Base-by-base conservation (phyloP, 495 filamentous ascomycete species). In the Melanomma pulvis-pyrius region DNA sequence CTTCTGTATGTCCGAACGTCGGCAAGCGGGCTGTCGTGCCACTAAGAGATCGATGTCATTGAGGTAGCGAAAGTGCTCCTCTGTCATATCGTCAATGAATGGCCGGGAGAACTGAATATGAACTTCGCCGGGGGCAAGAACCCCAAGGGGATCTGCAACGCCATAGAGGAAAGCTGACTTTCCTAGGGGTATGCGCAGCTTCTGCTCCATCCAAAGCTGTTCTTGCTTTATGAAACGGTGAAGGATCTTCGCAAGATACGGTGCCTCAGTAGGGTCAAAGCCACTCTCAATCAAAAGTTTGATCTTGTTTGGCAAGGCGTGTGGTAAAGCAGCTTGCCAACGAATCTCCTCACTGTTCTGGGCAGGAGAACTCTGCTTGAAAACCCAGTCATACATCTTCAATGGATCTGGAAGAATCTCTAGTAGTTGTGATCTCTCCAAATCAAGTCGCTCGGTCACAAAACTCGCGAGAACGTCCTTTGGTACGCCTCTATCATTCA, bases 1-100 rank as follows among this genome's bases (percentile, higher is more conserved):
- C 74, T 85, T 83, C 70, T 97, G 93, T 1, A 98, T 88, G 73
- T 98, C 93, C 15, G 90, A 93, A 0, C 87, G 84, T 21, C 90
- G 82, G 69, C 92, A 85, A 1, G 92, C 90, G 0, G 94, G 93
- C 2, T 88, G 86, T 22, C 94, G 87, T n/a, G 90, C 90, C 9
- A 97, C 92, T 0, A 98, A 82, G 25, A 96, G 81, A 59, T 96
- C 88, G n/a, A 87, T 78, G 21, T 86, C 83, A 63, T 90, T 76
- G 1, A 94, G 75, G 34, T 84, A 74, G 13, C 79, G 84, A 64
- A 86, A 88, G 41, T 82, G 84, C 28, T 83, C 85, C 29, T 79
- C 79, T 11, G 78, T 76, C 15, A 75, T 62, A 9, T 84, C 79
- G 26, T 88, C 85, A 0, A 79, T 73, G 41, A 87, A 86, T 59